Base-by-base conservation (phyloP, 139 green algal genomes). In the Picochlorum sp. region DNA sequence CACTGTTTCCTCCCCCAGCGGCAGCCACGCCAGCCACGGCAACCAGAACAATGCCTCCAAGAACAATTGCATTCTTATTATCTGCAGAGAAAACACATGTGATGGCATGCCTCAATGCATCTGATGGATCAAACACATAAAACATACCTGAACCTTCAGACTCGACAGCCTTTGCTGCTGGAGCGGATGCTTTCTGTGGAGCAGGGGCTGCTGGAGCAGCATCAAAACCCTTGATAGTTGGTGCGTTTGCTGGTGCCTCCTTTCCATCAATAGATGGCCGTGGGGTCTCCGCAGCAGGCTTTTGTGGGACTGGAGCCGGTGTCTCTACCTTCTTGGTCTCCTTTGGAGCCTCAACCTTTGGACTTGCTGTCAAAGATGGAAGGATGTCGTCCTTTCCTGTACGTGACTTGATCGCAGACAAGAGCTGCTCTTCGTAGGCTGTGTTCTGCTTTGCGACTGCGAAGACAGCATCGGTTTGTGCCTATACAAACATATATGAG, bases 41-140 rank as follows among this genome's bases (percentile, higher is more conserved):
- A n/a, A 75, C 50, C 11, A 61, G 6, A 1, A 50, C 60, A 65
- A 58, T 24, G 26, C 61, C 49, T 49, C 69, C 61, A 58, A 65
- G 13, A 26, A 50, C 68, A 16, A 75, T 13, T 46, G 70, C 45
- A 38, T 28, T 24, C 50, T 71, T 65, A 62, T 69, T 75, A 47
- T 74, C 68, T 69, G 68, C 32, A 11, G 4, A 20, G 24, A 38
- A 41, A n/a, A 38, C 16, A 18, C 57, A 23, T 26, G n/a, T 65
- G n/a, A 49, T 23, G 10, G 13, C n/a, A 23, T 23, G 23, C n/a
- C 56, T 14, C 4, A 38, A 51, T 51, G 3, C 6, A 10, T 64
- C 10, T 30, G 28, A 30, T 30, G 2, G 4, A 30, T 30, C 28
- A 30, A 30, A 30, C 7, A 30, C 26, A 30, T 30, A 30, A 62